Percentiles rank a stretch among this genome's conserved stretches.
Conservation (phyloP, 1,284 basidiomycete genomes). For the Clitocybe nebularis region DNA sequence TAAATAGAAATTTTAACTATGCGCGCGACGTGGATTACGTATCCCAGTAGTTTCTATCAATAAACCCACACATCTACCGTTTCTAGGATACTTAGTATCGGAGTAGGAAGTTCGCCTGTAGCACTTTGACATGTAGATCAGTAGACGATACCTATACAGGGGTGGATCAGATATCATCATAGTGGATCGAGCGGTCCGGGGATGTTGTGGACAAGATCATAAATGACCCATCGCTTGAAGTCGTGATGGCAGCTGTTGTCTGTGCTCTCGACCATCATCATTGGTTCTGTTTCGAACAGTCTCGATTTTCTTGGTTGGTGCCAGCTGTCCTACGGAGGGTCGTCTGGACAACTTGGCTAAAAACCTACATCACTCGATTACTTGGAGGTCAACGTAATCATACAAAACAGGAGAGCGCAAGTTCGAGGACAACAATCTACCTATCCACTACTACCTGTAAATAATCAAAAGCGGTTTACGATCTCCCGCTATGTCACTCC, state of each 20-base stretch:
- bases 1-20: no score
- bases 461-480: background rate
- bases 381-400: background rate
- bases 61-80: no score
- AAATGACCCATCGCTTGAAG: background rate
- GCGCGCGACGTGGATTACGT: no score
- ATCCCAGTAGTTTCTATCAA: no score
- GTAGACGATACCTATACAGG: no score
- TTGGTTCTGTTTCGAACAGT: constrained; percentile 1
- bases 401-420: background rate
- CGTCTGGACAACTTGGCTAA: constrained; percentile 13
- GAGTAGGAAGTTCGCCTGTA: no score
- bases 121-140: no score
- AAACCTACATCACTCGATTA: background rate
- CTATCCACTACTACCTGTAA: background rate
- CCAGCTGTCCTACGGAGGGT: constrained; percentile 5
- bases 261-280: constrained; percentile 2
- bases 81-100: no score
- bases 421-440: constrained; percentile 1
- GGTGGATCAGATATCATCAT: no score
- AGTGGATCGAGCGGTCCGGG: no score
- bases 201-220: no score
- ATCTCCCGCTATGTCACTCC: background rate
- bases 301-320: background rate
- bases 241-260: constrained; percentile 6